These are phyloP conservation scores for Cercospora sp. DNA, from an alignment of 2,329 filamentous ascomycete species.

Conservation along the genomic window DNA sequence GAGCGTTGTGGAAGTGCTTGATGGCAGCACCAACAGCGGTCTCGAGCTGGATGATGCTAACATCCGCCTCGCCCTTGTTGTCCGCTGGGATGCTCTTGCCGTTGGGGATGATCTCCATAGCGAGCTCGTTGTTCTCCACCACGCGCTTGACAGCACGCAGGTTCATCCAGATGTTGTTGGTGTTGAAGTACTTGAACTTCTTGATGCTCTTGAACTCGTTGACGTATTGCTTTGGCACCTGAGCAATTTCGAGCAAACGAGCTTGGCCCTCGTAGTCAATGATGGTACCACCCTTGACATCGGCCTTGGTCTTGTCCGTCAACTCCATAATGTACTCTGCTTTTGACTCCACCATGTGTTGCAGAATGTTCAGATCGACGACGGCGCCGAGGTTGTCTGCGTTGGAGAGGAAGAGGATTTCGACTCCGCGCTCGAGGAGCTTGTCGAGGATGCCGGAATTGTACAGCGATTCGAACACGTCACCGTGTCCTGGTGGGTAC, in stretches of 20 bases:
- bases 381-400: slow-evolving; percentile 98
- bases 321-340: slow-evolving; percentile 99
- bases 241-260: slow-evolving; percentile 95
- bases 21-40: slow-evolving; percentile 98
- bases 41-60: slow-evolving; percentile 97
- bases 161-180: slow-evolving; percentile 99
- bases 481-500: slow-evolving; percentile 98
- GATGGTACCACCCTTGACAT: slow-evolving; percentile 99
- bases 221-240: slow-evolving; percentile 99
- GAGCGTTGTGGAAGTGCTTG: slow-evolving; percentile 96
- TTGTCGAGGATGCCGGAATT: slow-evolving; percentile 98
- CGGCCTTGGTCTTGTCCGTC: slow-evolving; percentile 99
- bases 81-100: slow-evolving; percentile 97
- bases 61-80: slow-evolving; percentile 99
- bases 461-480: slow-evolving; percentile 99
- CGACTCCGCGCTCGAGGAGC: slow-evolving; percentile 90
- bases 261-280: slow-evolving; percentile 98
- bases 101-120: slow-evolving; percentile 99
- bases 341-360: slow-evolving; percentile 98
- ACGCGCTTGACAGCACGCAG: slow-evolving; percentile 96
- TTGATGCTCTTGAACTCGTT: slow-evolving; percentile 99
- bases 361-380: slow-evolving; percentile 94
- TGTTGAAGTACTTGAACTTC: slow-evolving; percentile 99
- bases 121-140: slow-evolving; percentile 95
- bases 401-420: slow-evolving; percentile 98